These are phyloP conservation scores for Wickerhamomyces canadensis DNA, from an alignment of 805 yeast genomes.

Conservation along the genomic window DNA sequence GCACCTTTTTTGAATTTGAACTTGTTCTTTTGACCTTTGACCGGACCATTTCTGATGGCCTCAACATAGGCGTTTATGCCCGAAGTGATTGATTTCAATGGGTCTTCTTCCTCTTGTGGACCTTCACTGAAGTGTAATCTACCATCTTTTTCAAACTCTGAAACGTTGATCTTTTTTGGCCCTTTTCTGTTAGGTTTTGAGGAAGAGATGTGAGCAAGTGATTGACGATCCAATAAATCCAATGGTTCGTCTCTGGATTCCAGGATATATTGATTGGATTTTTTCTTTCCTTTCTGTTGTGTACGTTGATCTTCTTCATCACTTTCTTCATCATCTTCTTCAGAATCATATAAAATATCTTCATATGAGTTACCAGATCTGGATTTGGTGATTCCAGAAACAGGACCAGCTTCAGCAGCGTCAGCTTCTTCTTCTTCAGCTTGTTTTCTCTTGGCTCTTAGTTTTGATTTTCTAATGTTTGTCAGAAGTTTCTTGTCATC, in stretches of 20 bases:
- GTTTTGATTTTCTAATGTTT: slow-evolving; percentile 81
- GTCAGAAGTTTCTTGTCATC: slow-evolving; percentile 78
- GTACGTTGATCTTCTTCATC: slow-evolving; percentile 27
- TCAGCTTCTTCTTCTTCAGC: slow-evolving; percentile 36
- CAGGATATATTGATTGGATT: slow-evolving; percentile 60
- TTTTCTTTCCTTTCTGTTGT: slow-evolving; percentile 22
- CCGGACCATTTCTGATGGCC: slow-evolving; percentile 89
- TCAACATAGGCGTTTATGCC: slow-evolving; percentile 92
- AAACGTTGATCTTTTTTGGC: slow-evolving; percentile 34
- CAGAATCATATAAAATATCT: slow-evolving; percentile 79
- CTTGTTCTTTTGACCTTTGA: slow-evolving; percentile 88
- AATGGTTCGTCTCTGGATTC: slow-evolving; percentile 76
- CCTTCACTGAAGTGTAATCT: slow-evolving; percentile 58
- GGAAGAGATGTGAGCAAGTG: slow-evolving; percentile 85
- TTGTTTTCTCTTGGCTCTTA: slow-evolving; percentile 75
- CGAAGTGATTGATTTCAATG: slow-evolving; percentile 36
- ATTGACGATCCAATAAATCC: slow-evolving; percentile 79
- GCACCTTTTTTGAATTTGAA: slow-evolving; percentile 76
- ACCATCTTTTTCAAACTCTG: slow-evolving; percentile 45
- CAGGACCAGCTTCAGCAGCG: slow-evolving; percentile 7
- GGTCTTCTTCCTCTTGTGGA: slow-evolving; percentile 39
- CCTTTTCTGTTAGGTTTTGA: slow-evolving; percentile 64
- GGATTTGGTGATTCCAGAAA: slow-evolving; percentile 32
- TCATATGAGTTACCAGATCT: slow-evolving; percentile 84
- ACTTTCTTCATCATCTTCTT: slow-evolving; percentile 50